A percentile compares a stretch with the other conserved stretches of the same genome.
These are phyloP conservation scores for Avena insularis DNA, from an alignment of 176 grass and related monocot genomes.

Conservation along the genomic window DNA sequence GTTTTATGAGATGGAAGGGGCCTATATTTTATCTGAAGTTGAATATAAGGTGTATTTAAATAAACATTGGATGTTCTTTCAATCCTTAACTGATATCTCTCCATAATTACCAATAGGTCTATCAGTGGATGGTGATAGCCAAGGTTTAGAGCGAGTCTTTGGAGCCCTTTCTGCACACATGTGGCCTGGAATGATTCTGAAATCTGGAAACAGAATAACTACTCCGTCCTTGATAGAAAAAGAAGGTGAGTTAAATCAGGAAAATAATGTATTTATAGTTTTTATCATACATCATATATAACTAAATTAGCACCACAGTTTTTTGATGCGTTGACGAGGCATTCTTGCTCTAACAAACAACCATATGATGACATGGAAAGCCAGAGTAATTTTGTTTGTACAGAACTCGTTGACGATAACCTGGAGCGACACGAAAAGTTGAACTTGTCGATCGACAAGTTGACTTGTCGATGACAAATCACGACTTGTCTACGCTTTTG, in stretches of 20 bases:
- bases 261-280: not conserved
- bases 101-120: conserved; percentile 60
- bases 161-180: conserved; percentile 93
- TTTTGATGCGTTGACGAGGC: not conserved
- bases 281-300: not conserved
- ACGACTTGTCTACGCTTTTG: no score
- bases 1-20: conserved; percentile 3
- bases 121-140: conserved; percentile 91
- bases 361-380: conserved; percentile 26
- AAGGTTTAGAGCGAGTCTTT: conserved; percentile 86
- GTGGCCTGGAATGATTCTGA: conserved; percentile 99
- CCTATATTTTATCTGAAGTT: not conserved
- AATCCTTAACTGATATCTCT: conserved; percentile 16
- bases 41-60: not conserved
- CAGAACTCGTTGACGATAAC: no score
- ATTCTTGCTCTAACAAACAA: conserved; percentile 31
- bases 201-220: conserved; percentile 82
- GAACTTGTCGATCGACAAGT: no score
- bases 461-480: no score
- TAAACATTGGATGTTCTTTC: not conserved
- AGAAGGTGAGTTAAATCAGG: conserved; percentile 61
- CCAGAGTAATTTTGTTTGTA: not conserved
- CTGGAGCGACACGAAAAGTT: no score
- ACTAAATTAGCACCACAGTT: not conserved
- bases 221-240: conserved; percentile 74